Base-by-base conservation (phyloP, 2,329 filamentous ascomycete genomes). In the Alternaria viburni region DNA sequence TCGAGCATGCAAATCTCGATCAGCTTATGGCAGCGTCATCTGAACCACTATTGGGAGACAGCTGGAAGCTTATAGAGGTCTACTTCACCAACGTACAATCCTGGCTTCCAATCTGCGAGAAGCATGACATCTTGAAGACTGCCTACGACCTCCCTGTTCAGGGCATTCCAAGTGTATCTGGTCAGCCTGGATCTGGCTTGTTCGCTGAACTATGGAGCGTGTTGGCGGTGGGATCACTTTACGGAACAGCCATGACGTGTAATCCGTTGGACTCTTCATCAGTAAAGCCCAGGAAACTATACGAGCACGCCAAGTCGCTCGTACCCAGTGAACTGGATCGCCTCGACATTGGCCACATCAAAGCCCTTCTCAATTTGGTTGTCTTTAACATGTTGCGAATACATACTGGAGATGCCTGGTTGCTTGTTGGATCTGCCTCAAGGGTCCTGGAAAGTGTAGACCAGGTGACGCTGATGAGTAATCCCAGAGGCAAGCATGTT, bases 31-130 rank as follows among this genome's bases (percentile, higher is more conserved):
- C 49, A 11, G 26, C 44, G 8, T 26, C 54, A 13, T 19, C 25
- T 30, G 43, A 21, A 51, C 47, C 28, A 52, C 15, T 36, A 52
- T 15, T n/a, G 17, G 49, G 30, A 15, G 85, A 87, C 71, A 87
- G 85, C 73, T 89, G 84, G 81, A 82, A 85, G 3, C 83, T 93
- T 5, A 80, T 93, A 43, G 90, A 93, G 68, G 84, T 91, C 5
- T 93, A 93, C 74, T 91, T 92, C 63, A 87, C 90, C 1, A 92
- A 92, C 69, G 92, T 89, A 0, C 90, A 93, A 74, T 88, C 86
- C 57, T 94, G 91, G 91, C 84, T 94, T 25, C 91, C 91, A 0
- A 88, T 94, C 25, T 82, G 90, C 11, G 89, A 93, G 66, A 90
- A 89, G 65, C 86, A 90, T 52, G 84, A 86, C 45, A 81, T 92